Evolutionary conservation across 2,329 filamentous ascomycete genomes (phyloP), one percentile per base, ranked within the genome.

Genomic region (Huntiella savannae): DNA sequence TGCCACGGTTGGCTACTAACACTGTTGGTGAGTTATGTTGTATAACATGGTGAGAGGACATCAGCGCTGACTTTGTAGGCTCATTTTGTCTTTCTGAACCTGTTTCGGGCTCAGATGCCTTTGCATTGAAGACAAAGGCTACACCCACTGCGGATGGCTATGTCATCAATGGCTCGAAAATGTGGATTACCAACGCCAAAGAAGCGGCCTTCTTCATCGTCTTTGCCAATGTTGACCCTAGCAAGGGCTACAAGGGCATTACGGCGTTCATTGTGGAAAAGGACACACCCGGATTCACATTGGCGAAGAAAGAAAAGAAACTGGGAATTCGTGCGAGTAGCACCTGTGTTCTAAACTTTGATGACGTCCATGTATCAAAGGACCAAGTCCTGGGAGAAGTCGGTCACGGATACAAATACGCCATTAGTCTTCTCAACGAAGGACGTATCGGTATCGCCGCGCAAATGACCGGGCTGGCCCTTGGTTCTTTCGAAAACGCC

Each of bases 241-340:
- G 75, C 65, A 86, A 88, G 67, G 88, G 86, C 45, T 95, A 98
- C 72, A 88, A 87, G 64, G 91, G 91, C 49, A 98, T 98, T 63
- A 87, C 86, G 2, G 91, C 91, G 45, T 98, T 98, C 60, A 69
- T 98, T 51, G 79, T 96, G 37, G 87, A 95, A 65, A 95, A 94
- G 69, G 79, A 71, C 57, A 82, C 76, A 43, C 78, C 80, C 47
- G 91, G 91, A 33, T 95, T 98, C 70, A 79, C 75, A 51, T 92
- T 98, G 57, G 86, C 91, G 36, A 98, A 98, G 75, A 98, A 98
- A 71, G 91, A 98, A 71, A 96, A 96, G 80, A 98, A 98, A 71
- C 78, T 98, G 42, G 91, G 91, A 49, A 98, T 98, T 67, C 80
- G 75, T 58, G 91, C 91, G 46, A 92, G 83, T 66, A 92, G 83